Percentiles rank a stretch among this genome's conserved stretches.
phyloP scores from a whole-genome alignment of 1,139 yeast genomes.

The Debaryomyces sp. region DNA sequence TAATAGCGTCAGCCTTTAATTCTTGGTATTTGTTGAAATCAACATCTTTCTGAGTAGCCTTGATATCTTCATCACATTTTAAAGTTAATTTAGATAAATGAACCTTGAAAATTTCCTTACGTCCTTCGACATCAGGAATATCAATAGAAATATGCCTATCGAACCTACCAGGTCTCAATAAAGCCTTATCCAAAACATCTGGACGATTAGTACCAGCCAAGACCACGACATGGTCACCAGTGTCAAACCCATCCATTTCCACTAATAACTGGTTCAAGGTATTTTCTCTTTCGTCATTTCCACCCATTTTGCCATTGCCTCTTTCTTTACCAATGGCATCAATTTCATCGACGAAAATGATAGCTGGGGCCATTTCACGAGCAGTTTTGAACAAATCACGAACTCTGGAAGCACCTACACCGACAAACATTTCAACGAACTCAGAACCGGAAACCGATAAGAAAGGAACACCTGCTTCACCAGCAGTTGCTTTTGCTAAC shows the following conservation, averaged over 20 bases:
- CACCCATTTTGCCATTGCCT: slow-evolving; percentile 67
- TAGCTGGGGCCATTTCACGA: slow-evolving; percentile 78
- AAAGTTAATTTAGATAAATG: slow-evolving; percentile 60
- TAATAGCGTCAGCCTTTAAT: slow-evolving; percentile 50
- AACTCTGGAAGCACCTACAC: slow-evolving; percentile 82
- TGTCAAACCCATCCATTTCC: slow-evolving; percentile 84
- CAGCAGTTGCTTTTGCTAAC: slow-evolving; percentile 82
- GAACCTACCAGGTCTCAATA: slow-evolving; percentile 82
- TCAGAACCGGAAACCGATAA: slow-evolving; percentile 83
- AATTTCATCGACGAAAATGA: slow-evolving; percentile 79
- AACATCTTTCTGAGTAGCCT: slow-evolving; percentile 39
- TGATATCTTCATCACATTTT: slow-evolving; percentile 43
- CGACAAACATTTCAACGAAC: slow-evolving; percentile 81
- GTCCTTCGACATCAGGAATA: slow-evolving; percentile 76
- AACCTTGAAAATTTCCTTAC: slow-evolving; percentile 73
- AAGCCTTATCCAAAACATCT: slow-evolving; percentile 74
- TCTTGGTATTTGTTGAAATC: slow-evolving; percentile 54
- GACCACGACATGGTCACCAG: slow-evolving; percentile 76
- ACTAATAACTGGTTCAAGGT: slow-evolving; percentile 78
- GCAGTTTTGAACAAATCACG: slow-evolving; percentile 82
- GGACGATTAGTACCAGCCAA: slow-evolving; percentile 84
- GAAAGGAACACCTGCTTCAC: slow-evolving; percentile 84
- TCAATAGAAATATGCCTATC: slow-evolving; percentile 77
- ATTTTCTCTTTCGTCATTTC: slow-evolving; percentile 79
- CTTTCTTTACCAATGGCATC: slow-evolving; percentile 86